phyloP scores from a whole-genome alignment of 768 basidiomycete genomes.

The Glaciozyma antarctica region DNA sequence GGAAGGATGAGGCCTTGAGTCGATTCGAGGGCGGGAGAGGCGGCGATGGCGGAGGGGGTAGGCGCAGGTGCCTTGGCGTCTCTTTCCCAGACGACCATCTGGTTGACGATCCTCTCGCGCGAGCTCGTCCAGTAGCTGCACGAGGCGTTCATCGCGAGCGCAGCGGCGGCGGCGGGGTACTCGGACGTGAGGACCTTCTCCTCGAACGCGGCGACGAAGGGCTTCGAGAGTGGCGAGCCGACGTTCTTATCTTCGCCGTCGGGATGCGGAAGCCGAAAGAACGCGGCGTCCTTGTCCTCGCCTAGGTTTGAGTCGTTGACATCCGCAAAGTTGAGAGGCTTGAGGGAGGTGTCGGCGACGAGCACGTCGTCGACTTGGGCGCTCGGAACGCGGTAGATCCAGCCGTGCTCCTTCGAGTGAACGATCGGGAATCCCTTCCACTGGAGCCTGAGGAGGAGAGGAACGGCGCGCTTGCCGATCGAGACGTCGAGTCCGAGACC shows the following conservation, averaged over 20 bases:
- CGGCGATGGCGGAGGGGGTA: slow-evolving; percentile 24
- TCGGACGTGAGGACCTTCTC: slow-evolving; percentile 79
- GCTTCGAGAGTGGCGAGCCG: slow-evolving; percentile 81
- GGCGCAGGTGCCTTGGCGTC: slow-evolving; percentile 19
- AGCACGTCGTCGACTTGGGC: slow-evolving; percentile 21
- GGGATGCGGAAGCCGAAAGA: slow-evolving; percentile 92
- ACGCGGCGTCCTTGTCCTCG: slow-evolving; percentile 47
- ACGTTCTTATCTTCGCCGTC: slow-evolving; percentile 92
- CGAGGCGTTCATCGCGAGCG: slow-evolving; percentile 81
- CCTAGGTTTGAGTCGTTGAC: slow-evolving; percentile 53
- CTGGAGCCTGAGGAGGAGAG: slow-evolving; percentile 71
- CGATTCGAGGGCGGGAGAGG: slow-evolving; percentile 8
- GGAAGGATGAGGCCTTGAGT: slow-evolving; percentile 75
- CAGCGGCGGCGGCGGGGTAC: slow-evolving; percentile 63
- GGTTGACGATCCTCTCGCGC: slow-evolving; percentile 78
- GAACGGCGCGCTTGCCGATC: slow-evolving; percentile 68
- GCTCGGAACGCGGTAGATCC: slow-evolving; percentile 70
- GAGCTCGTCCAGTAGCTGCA: slow-evolving; percentile 98
- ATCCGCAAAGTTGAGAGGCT: slow-evolving; percentile 53
- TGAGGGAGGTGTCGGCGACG: slow-evolving; percentile 44
- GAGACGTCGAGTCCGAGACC: slow-evolving; percentile 75
- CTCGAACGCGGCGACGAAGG: slow-evolving; percentile 77
- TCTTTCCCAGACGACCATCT: slow-evolving; percentile 81
- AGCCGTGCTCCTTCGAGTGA: slow-evolving; percentile 76
- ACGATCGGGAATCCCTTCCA: slow-evolving; percentile 83